phyloP scores from a whole-genome alignment of 192 early-diverging fungal genomes.

The Umbelopsis ramanniana region DNA sequence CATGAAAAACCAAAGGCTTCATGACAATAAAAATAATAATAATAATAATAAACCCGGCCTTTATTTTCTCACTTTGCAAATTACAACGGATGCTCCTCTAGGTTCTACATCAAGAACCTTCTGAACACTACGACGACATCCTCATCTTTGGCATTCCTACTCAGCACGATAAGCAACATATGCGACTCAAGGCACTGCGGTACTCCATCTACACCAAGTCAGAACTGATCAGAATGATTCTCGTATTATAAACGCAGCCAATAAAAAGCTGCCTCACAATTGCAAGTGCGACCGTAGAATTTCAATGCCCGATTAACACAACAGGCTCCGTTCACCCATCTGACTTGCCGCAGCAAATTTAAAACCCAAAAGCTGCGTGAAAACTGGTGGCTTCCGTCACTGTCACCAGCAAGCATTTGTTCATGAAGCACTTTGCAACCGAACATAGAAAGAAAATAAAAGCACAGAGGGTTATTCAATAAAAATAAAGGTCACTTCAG shows the following conservation, averaged over 20 bases:
- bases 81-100: not conserved
- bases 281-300: not conserved
- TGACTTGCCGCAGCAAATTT: constrained; percentile 20
- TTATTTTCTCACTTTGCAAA: not conserved
- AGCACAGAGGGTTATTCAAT: not conserved
- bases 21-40: not conserved
- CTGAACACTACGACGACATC: not conserved
- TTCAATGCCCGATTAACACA: constrained; percentile 10
- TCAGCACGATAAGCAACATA: not conserved
- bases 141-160: not conserved
- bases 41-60: not conserved
- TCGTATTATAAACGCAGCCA: constrained; percentile 9
- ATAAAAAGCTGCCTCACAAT: not conserved
- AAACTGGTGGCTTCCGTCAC: not conserved
- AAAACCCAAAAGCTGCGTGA: not conserved
- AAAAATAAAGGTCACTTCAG: not conserved
- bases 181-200: not conserved
- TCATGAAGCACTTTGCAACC: too few relatives aligned
- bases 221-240: not conserved
- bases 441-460: not conserved
- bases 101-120: constrained; percentile 6
- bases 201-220: not conserved
- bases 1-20: too few relatives aligned
- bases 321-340: constrained; percentile 13
- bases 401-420: too few relatives aligned